Conservation (phyloP, 495 filamentous ascomycete genomes). For the Penicillium chermesinum region DNA sequence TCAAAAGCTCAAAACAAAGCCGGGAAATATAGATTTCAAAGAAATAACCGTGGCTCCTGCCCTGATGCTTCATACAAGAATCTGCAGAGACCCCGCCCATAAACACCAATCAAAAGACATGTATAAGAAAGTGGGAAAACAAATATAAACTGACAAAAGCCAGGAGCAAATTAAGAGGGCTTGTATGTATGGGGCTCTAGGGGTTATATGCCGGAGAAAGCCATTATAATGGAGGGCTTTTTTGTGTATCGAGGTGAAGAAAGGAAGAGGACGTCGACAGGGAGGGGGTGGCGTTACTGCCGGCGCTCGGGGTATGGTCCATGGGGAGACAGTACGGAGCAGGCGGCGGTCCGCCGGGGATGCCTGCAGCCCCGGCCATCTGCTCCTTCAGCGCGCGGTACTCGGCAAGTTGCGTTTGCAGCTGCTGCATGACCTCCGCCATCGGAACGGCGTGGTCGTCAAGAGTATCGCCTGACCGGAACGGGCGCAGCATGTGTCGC, state of each 20-base stretch:
- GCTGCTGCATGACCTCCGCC: slow-evolving; percentile 41
- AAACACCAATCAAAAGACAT: slow-evolving; percentile 12
- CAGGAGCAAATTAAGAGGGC: slow-evolving; percentile 3
- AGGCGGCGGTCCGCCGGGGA: slow-evolving; percentile 19
- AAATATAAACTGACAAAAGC: slow-evolving; percentile 11
- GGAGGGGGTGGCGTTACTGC: slow-evolving; percentile 23
- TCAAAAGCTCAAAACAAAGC: slow-evolving; percentile 2
- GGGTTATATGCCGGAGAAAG: not conserved
- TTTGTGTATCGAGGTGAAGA: slow-evolving; percentile 19
- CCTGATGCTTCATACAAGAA: slow-evolving; percentile 14
- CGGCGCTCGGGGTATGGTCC: slow-evolving; percentile 14
- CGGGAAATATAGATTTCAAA: slow-evolving; percentile 5
- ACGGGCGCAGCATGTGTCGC: slow-evolving; percentile 58
- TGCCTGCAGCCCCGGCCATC: slow-evolving; percentile 29
- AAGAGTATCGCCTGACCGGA: slow-evolving; percentile 40
- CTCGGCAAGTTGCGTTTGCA: slow-evolving; percentile 46
- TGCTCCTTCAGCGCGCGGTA: slow-evolving; percentile 47
- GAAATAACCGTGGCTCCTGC: slow-evolving; percentile 6
- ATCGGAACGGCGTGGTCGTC: slow-evolving; percentile 51
- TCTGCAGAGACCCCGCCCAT: slow-evolving; percentile 1
- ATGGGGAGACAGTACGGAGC: slow-evolving; percentile 4
- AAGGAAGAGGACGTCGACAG: slow-evolving; percentile 25
- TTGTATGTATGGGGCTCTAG: not conserved
- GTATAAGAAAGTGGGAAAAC: not conserved
- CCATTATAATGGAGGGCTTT: slow-evolving; percentile 4